Base-by-base conservation (phyloP, 2,329 filamentous ascomycete genomes). In the Colletotrichum sansevieriae region DNA sequence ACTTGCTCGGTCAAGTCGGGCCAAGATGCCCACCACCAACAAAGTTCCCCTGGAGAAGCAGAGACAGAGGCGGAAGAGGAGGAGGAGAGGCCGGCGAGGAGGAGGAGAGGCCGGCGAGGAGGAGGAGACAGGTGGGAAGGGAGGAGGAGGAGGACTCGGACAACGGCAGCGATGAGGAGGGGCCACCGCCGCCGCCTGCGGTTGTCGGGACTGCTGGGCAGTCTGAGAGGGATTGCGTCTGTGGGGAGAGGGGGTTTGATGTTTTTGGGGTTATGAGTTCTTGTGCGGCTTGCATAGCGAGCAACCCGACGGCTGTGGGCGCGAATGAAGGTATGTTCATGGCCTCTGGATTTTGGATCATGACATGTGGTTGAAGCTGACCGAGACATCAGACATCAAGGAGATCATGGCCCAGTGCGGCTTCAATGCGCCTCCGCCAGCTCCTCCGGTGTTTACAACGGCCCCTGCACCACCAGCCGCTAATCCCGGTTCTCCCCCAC, bases 361-460 rank as follows among this genome's bases (percentile, higher is more conserved):
- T 22, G 22, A 22, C 2, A 22, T 22, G 22, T 22, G 22, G 22
- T 22, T 4, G 54, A 29, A 29, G 25, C 35, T 69, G 25, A 66
- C 35, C 10, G 22, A 4, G 2, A 8, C 1, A 2, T 1, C 0
- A 69, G 66, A 69, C 20, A 67, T 69, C 51, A 60, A 37, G 35
- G 55, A 67, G 35, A 52, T 69, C 35, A 69, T 69, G 13, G 63
- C 47, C 39, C 41, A 67, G 10, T 69, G 66, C 44, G 66, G 66
- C 10, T 69, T 69, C 39, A 15, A 41, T n/a, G n/a, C n/a, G n/a
- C n/a, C n/a, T n/a, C n/a, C n/a, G n/a, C n/a, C n/a, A n/a, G n/a
- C n/a, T n/a, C n/a, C n/a, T 9, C 22, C 20, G n/a, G n/a, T 12
- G 6, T 47, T n/a, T 1, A 51, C 29, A 2, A 39, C 61, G 6